These are phyloP conservation scores for Solanum chaucha DNA, from an alignment of 257 asterid genomes.

Conservation along the genomic window DNA sequence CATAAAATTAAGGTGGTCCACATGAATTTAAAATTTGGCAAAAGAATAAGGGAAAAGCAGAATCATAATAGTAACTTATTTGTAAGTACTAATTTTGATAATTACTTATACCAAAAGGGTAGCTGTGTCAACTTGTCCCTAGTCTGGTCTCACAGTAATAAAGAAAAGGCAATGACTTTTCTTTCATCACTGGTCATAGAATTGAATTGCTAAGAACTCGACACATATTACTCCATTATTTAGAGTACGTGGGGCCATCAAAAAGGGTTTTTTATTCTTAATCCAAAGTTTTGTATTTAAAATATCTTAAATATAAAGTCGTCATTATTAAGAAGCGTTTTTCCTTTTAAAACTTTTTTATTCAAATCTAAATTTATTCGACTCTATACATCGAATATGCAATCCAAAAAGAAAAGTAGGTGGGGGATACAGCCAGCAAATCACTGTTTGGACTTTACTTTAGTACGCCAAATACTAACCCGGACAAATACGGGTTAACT, in stretches of 20 bases:
- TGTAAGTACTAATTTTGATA: background rate
- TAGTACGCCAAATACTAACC: conserved; percentile 33
- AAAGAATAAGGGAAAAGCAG: background rate
- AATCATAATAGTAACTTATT: background rate
- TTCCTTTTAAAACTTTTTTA: no score
- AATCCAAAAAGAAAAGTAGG: background rate
- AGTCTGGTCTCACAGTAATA: conserved; percentile 3
- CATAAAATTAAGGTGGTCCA: background rate
- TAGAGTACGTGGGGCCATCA: background rate
- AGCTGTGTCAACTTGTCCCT: conserved; percentile 4
- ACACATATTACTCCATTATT: background rate
- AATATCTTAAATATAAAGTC: no score
- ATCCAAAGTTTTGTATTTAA: no score
- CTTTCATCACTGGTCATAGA: conserved; percentile 26
- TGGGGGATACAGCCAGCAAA: background rate
- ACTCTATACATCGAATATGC: background rate
- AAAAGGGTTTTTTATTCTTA: no score
- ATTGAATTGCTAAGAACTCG: conserved; percentile 42
- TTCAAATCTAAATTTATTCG: background rate
- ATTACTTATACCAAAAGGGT: conserved; percentile 7
- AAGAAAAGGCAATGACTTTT: background rate
- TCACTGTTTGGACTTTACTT: conserved; percentile 6
- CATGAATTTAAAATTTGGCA: background rate
- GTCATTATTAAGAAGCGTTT: accelerated
- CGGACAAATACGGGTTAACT: conserved; percentile 54